phyloP scores from a whole-genome alignment of 2,329 filamentous ascomycete genomes.

The Monilinia fructigena region DNA sequence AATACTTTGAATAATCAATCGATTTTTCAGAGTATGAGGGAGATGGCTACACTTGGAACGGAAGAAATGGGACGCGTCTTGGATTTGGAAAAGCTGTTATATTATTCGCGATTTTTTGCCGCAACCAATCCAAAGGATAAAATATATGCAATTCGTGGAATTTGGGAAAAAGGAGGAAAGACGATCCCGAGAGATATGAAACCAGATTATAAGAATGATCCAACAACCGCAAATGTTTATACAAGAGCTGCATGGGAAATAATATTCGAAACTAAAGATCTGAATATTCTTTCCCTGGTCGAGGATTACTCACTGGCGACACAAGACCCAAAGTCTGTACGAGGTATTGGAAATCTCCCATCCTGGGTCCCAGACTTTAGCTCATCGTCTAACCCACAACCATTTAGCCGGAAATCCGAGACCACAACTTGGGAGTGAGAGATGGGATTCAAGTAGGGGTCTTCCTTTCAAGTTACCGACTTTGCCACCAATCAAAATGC shows the following conservation, averaged over 20 bases:
- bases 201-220: conserved; percentile 11
- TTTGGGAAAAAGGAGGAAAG: conserved; percentile 24
- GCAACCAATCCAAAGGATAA: conserved; percentile 25
- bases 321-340: conserved; percentile 2
- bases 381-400: conserved; percentile 17
- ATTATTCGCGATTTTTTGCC: conserved; percentile 25
- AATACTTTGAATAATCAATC: conserved; percentile 26
- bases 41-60: neutral
- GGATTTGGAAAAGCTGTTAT: conserved; percentile 24
- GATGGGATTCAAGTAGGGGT: conserved; percentile 25
- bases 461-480: conserved; percentile 14
- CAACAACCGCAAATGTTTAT: conserved; percentile 18
- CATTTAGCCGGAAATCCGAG: conserved; percentile 25
- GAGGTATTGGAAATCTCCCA: conserved; percentile 18
- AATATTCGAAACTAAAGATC: conserved; percentile 23
- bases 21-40: conserved; percentile 23
- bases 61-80: conserved; percentile 7
- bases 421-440: neutral
- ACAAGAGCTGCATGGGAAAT: conserved; percentile 22
- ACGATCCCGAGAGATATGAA: conserved; percentile 12
- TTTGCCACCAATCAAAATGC: neutral
- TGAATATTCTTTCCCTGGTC: conserved; percentile 28
- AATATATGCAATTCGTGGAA: conserved; percentile 25
- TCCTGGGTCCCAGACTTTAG: conserved; percentile 30
- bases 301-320: conserved; percentile 21